Conservation (phyloP, 1,139 yeast genomes). For the Kodamaea ohmeri region DNA sequence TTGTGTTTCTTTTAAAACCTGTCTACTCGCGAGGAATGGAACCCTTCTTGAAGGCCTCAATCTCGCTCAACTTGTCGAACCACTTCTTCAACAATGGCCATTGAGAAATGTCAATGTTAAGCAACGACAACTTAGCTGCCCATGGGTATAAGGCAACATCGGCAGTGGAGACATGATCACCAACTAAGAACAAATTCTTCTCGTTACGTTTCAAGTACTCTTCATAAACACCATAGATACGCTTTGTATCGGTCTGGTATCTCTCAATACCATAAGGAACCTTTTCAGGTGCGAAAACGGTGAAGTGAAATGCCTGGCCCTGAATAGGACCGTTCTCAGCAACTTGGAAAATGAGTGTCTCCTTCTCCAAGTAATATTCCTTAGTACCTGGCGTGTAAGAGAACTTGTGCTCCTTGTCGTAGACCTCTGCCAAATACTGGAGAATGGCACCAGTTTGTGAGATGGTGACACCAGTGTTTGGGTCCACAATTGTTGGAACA, state of each 20-base stretch:
- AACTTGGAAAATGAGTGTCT: conserved; percentile 54
- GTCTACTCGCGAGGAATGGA: too few relatives aligned
- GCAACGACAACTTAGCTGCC: conserved; percentile 19
- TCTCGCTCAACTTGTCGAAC: conserved; percentile 35
- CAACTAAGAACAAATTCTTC: conserved; percentile 47
- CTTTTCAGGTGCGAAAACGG: conserved; percentile 42
- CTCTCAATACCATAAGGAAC: conserved; percentile 53
- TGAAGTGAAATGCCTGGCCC: conserved; percentile 56
- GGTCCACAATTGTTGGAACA: conserved; percentile 55
- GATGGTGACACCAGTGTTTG: conserved; percentile 40
- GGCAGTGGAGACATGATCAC: conserved; percentile 53
- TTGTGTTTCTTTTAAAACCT: too few relatives aligned
- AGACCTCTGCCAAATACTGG: conserved; percentile 54
- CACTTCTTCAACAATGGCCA: conserved; percentile 47
- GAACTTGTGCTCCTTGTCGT: conserved; percentile 51
- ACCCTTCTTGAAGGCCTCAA: conserved; percentile 42
- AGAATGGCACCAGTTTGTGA: conserved; percentile 62
- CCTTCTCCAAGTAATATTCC: conserved; percentile 49
- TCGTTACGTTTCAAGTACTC: conserved; percentile 37
- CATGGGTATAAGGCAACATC: conserved; percentile 49
- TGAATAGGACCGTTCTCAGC: conserved; percentile 62
- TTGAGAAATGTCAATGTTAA: conserved; percentile 37
- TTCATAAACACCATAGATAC: conserved; percentile 55
- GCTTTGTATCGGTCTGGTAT: conserved; percentile 47
- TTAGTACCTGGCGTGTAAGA: conserved; percentile 44